Conservation (phyloP, 768 basidiomycete species). For the Cytidiella melzeri region DNA sequence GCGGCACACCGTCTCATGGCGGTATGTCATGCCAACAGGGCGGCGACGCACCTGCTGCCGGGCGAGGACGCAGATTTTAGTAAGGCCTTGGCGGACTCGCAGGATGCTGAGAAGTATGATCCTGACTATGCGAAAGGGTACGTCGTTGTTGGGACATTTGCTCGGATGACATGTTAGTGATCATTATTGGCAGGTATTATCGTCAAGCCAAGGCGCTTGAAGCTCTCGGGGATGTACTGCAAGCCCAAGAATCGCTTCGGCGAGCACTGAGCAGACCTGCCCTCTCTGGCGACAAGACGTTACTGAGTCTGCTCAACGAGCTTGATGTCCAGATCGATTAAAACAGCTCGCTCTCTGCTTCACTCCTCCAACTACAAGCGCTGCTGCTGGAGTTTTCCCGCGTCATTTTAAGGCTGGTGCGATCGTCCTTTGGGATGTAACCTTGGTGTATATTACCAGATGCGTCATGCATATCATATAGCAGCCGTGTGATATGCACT, state of each 20-base stretch:
- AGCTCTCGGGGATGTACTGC: slow-evolving; percentile 14
- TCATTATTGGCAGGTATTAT: slow-evolving; percentile 21
- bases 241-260: slow-evolving; percentile 23
- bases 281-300: slow-evolving; percentile 5
- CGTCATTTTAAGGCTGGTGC: no score
- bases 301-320: not conserved
- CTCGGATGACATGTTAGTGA: not conserved
- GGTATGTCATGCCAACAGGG: slow-evolving; percentile 28
- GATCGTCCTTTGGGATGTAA: no score
- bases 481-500: no score
- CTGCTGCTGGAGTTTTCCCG: no score
- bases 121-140: slow-evolving; percentile 29
- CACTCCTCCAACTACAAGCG: no score
- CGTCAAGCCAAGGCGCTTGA: slow-evolving; percentile 27
- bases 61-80: slow-evolving; percentile 19
- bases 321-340: not conserved
- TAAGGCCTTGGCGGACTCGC: slow-evolving; percentile 27
- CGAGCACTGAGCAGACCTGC: slow-evolving; percentile 21
- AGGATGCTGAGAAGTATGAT: slow-evolving; percentile 21
- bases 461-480: no score
- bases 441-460: no score
- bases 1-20: no score
- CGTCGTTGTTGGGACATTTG: slow-evolving; percentile 1
- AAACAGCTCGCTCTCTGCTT: no score
- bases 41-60: slow-evolving; percentile 26